Conservation (phyloP, 148 eudicot species). For the Polygonum maritimum region DNA sequence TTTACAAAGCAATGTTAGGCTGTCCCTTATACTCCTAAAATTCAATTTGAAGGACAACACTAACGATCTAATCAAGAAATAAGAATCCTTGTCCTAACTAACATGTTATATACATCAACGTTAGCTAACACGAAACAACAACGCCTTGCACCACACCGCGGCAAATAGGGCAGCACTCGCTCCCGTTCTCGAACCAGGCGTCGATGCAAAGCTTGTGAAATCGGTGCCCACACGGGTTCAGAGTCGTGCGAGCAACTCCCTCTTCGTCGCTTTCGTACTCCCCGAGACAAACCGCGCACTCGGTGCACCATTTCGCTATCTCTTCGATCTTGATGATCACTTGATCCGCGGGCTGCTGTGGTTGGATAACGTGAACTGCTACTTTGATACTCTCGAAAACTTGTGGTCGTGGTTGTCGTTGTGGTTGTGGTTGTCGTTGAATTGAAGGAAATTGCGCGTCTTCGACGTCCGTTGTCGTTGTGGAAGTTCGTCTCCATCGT, state of each 20-base stretch:
- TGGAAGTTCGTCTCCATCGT: no score
- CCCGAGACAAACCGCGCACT: background rate
- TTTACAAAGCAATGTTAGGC: no score
- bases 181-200: background rate
- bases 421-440: background rate
- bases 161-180: background rate
- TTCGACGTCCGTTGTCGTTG: background rate
- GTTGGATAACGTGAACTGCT: no score
- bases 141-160: background rate
- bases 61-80: no score
- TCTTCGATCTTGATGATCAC: background rate
- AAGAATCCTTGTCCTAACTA: no score
- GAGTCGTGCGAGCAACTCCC: background rate
- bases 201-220: background rate
- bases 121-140: background rate
- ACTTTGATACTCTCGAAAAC: no score
- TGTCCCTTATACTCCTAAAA: no score
- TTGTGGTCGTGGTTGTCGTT: no score
- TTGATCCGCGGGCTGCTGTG: background rate
- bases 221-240: background rate
- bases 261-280: background rate
- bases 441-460: background rate
- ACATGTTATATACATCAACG: no score
- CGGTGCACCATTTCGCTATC: background rate
- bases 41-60: no score